Base-by-base conservation (phyloP, 2,329 filamentous ascomycete species). In the Pleurostoma richardsiae region DNA sequence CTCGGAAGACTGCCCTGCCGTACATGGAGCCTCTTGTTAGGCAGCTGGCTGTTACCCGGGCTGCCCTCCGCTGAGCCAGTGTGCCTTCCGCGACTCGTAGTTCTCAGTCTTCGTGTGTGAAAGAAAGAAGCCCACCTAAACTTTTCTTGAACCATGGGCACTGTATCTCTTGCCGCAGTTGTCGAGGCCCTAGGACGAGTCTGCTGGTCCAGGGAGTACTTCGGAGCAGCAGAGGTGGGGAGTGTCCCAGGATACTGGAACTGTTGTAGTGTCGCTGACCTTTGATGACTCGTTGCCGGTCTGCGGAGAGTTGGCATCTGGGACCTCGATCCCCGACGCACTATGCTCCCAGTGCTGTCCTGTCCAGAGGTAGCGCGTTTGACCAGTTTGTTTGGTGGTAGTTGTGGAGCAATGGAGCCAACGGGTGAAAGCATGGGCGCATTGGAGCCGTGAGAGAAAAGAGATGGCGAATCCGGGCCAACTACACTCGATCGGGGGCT, bases 211-310 rank as follows among this genome's bases (percentile, higher is more conserved):
- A 65, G 59, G 0, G 67, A 65, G 43, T 55, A 57, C 43, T 61
- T 63, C 4, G 58, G 56, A 1, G 46, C 50, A 29, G 50, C 49
- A 29, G 54, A 50, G 31, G 51, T 47, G n/a, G 54, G 31, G 29
- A 54, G 46, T 31, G 46, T 41, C 38, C 50, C 49, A 29, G 55
- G 52, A 19, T 51, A 43, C 45, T 68, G 63, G 29, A 70, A 62
- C 50, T 82, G 77, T 54, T 87, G 81, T 29, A 89, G 68, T 1
- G 85, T 88, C 31, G 81, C 82, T 41, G 85, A 86, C 56, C 88
- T 77, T 61, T 91, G 86, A 59, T 90, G 86, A 62, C 87, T 90
- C 19, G 88, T 91, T 41, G 86, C 86, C 44, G 88, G 88, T 56
- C 87, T 74, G 49, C 85, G 81, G 49, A 91, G 74, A 27, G 79